Base-by-base conservation (phyloP, 352 stramenopile genomes). In the Globisporangium okanoganense region DNA sequence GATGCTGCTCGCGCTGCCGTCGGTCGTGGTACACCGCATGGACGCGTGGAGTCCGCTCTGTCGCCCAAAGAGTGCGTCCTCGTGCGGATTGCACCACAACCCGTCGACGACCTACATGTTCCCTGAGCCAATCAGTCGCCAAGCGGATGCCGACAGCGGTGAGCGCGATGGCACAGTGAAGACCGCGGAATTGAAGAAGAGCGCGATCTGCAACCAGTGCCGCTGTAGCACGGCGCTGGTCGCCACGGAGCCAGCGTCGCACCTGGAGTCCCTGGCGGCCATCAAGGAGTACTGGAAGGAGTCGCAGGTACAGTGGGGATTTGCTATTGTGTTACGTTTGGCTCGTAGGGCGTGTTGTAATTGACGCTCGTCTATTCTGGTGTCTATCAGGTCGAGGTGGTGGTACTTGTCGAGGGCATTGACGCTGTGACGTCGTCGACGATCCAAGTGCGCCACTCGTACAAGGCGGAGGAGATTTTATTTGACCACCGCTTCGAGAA, bases 331-430 rank as follows among this genome's bases (percentile, higher is more conserved):
- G 31, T 25, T 44, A 9, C 36, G 44, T 8, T 20, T 43, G 24
- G 31, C 24, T 48, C 24, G 4, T 36, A 41, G 14, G 9, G 18
- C 45, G 36, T 31, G 20, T 36, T 13, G 31, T 35, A 35, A n/a
- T 33, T 6, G n/a, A 6, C 18, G 22, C n/a, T 24, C 4, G 22
- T 59, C 68, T 48, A 67, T 35, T 16, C 33, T 35, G 1, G 24
- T 44, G 22, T 56, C 52, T 24, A 51, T 43, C 56, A 98, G 71
- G 65, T 97, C 36, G 97, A 99, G 78, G 85, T 99, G 52, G 86
- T 99, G n/a, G 92, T 98, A 35, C 75, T 98, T 36, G 79, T 98
- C 2, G 96, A 99, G 76, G 96, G 96, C 27, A 98, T 97, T 27
- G 96, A 98, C 59, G 92, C 95, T 27, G 81, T 98, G 33, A 98